Percentiles rank a stretch among this genome's conserved stretches.
These are phyloP conservation scores for Ensete glaucum DNA, from an alignment of 176 grass and related monocot genomes.

Conservation along the genomic window DNA sequence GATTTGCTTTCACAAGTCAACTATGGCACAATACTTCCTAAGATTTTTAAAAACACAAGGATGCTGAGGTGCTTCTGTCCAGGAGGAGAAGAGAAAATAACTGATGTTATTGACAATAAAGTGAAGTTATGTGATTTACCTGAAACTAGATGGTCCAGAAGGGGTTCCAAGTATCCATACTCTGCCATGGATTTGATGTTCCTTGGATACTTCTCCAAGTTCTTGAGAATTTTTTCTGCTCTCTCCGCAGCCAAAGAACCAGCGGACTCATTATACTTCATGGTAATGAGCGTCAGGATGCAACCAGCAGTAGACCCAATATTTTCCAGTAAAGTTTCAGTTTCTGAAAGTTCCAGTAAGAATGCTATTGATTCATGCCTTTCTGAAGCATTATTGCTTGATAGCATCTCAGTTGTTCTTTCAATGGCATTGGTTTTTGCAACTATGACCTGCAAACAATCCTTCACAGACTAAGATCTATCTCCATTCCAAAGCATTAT, in stretches of 20 bases:
- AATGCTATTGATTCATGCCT: constrained; percentile 51
- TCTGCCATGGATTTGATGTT: constrained; percentile 93
- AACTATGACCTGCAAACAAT: constrained; percentile 54
- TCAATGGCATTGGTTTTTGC: constrained; percentile 63
- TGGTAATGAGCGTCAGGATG: constrained; percentile 63
- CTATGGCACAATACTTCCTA: too few relatives aligned
- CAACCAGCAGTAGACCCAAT: constrained; percentile 50
- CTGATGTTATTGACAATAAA: too few relatives aligned
- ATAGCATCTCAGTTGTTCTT: constrained; percentile 44
- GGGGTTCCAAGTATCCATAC: constrained; percentile 78
- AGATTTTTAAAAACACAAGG: too few relatives aligned
- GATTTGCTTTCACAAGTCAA: too few relatives aligned
- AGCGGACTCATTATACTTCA: constrained; percentile 56
- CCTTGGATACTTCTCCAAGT: constrained; percentile 64
- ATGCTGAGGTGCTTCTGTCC: too few relatives aligned
- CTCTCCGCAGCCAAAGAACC: constrained; percentile 48
- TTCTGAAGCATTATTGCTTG: constrained; percentile 44
- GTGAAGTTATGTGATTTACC: constrained; percentile 31
- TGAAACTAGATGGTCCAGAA: constrained; percentile 61
- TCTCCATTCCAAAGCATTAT: neutral
- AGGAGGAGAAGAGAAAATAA: too few relatives aligned
- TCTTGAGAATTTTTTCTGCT: constrained; percentile 50
- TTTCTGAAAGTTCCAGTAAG: constrained; percentile 70
- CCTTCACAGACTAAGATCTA: neutral
- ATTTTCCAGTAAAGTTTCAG: constrained; percentile 40